Conservation (phyloP, 768 basidiomycete species). For the Boletus barrowsii region DNA sequence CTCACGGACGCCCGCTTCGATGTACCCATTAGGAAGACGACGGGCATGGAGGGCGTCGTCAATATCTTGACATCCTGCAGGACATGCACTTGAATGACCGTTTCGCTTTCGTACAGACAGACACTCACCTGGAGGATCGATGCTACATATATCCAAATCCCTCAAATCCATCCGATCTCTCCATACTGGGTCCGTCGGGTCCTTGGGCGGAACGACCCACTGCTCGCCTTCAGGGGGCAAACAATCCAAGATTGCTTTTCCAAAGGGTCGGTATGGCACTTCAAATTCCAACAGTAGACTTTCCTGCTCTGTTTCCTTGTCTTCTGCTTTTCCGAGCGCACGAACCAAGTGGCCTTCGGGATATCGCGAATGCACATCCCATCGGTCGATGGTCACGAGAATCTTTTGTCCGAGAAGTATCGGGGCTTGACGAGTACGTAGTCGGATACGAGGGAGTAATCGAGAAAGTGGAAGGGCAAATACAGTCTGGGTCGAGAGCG, state of each 20-base stretch:
- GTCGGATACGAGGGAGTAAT: constrained; percentile 86
- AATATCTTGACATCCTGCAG: constrained; percentile 90
- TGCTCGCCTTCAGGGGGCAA: constrained; percentile 84
- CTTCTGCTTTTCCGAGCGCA: constrained; percentile 84
- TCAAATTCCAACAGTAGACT: constrained; percentile 91
- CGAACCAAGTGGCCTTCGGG: constrained; percentile 98
- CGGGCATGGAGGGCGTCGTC: constrained; percentile 96
- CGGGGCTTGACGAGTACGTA: constrained; percentile 93
- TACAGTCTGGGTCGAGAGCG: constrained; percentile 83
- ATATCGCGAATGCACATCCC: constrained; percentile 84
- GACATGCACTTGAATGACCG: constrained; percentile 3
- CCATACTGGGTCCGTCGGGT: constrained; percentile 55
- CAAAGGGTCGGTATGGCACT: constrained; percentile 94
- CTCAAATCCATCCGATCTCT: constrained; percentile 83
- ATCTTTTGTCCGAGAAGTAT: constrained; percentile 89
- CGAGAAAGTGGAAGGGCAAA: constrained; percentile 93
- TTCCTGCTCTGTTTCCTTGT: constrained; percentile 96
- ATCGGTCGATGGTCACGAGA: constrained; percentile 90
- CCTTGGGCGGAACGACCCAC: constrained; percentile 90
- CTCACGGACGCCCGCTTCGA: constrained; percentile 97
- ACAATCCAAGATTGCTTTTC: constrained; percentile 91
- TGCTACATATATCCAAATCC: constrained; percentile 86
- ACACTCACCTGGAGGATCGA: constrained; percentile 84
- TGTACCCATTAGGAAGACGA: constrained; percentile 83
- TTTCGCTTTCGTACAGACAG: not conserved